phyloP scores from a whole-genome alignment of 495 filamentous ascomycete species.

The Neurospora hispaniola region DNA sequence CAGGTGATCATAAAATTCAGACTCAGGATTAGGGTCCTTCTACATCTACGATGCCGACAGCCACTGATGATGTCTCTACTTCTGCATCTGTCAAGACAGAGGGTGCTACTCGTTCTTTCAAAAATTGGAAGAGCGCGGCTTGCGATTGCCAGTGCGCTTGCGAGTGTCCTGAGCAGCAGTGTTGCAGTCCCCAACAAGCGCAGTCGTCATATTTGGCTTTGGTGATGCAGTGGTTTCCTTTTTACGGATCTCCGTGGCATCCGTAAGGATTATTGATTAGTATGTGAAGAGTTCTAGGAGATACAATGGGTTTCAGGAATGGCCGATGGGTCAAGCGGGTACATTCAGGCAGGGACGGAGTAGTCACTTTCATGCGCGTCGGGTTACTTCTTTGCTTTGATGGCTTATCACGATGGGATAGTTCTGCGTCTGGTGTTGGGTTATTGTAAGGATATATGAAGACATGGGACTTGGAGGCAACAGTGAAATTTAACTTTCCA shows the following conservation, averaged over 20 bases:
- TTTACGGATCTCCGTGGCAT: not conserved
- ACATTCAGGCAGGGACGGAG: not conserved
- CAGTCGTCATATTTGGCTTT: not conserved
- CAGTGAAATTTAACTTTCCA: not conserved
- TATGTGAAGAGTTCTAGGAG: not conserved
- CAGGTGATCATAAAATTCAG: conserved; percentile 85
- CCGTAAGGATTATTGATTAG: not conserved
- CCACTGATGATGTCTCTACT: not conserved
- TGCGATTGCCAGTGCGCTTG: not conserved
- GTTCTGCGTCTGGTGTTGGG: not conserved
- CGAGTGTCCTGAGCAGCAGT: not conserved
- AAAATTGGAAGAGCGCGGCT: not conserved
- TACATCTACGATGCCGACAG: not conserved
- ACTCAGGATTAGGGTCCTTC: conserved; percentile 41
- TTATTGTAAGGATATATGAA: not conserved
- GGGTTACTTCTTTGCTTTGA: not conserved
- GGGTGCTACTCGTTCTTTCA: not conserved
- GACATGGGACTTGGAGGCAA: not conserved
- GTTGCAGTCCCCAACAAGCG: not conserved
- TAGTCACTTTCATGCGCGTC: not conserved
- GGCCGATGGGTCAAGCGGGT: not conserved
- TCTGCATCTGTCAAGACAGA: not conserved
- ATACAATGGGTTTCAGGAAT: not conserved
- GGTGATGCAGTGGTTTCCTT: not conserved
- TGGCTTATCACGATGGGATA: not conserved